Percentiles rank a stretch among this genome's conserved stretches.
These are phyloP conservation scores for Bimuria novae-zelandiae DNA, from an alignment of 2,329 filamentous ascomycete genomes.

Conservation along the genomic window DNA sequence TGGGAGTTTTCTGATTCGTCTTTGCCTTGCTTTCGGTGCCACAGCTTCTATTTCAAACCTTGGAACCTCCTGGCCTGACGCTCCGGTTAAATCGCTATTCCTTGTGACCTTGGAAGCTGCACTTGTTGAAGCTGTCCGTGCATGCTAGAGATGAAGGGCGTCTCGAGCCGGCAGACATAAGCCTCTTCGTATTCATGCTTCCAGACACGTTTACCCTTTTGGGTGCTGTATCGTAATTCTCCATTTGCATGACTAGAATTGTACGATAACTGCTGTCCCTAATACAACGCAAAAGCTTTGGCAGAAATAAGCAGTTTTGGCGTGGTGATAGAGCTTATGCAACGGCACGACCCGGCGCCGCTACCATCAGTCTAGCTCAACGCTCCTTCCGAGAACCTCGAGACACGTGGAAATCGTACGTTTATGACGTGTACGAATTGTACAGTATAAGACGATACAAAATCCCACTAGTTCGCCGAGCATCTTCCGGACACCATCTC, in stretches of 20 bases:
- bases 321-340: neutral
- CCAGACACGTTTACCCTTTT: neutral
- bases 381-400: too few relatives aligned
- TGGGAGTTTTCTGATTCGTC: neutral
- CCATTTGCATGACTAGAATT: too few relatives aligned
- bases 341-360: constrained; percentile 4
- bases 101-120: neutral
- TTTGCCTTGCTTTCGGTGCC: neutral
- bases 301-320: too few relatives aligned
- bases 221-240: too few relatives aligned
- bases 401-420: too few relatives aligned
- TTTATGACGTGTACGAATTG: neutral
- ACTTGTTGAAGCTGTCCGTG: neutral
- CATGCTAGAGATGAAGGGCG: neutral
- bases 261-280: neutral
- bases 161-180: neutral
- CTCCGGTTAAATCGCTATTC: neutral
- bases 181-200: neutral
- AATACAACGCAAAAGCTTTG: neutral
- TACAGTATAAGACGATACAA: neutral
- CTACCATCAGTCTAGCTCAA: neutral
- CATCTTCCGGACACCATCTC: neutral
- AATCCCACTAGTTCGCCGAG: constrained; percentile 1
- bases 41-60: neutral
- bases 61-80: too few relatives aligned